These are phyloP conservation scores for Kalmusia sp. DNA, from an alignment of 2,329 filamentous ascomycete species.

Conservation along the genomic window DNA sequence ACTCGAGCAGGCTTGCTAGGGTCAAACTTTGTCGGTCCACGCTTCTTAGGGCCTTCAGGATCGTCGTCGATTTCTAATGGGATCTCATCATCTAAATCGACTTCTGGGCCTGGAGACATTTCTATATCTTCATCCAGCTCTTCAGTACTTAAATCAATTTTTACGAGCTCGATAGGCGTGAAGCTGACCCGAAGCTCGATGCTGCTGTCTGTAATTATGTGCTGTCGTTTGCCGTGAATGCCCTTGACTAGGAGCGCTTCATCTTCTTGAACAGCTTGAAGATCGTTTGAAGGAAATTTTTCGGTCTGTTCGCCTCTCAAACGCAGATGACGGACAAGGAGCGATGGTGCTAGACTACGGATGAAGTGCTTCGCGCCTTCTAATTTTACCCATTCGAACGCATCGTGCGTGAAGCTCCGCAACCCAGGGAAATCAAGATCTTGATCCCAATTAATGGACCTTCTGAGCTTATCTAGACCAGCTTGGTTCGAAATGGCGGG, in stretches of 20 bases:
- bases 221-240: constrained; percentile 72
- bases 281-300: constrained; percentile 30
- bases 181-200: constrained; percentile 82
- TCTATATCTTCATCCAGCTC: constrained; percentile 71
- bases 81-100: constrained; percentile 43
- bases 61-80: constrained; percentile 40
- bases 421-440: constrained; percentile 71
- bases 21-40: constrained; percentile 63
- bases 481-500: constrained; percentile 76
- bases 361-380: constrained; percentile 86
- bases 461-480: constrained; percentile 62
- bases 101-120: constrained; percentile 23
- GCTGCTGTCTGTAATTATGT: constrained; percentile 76
- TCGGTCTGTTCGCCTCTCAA: constrained; percentile 38
- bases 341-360: constrained; percentile 75
- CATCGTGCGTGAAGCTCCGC: constrained; percentile 76
- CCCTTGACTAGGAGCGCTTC: constrained; percentile 66
- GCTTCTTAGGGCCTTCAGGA: constrained; percentile 49
- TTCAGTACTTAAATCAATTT: constrained; percentile 77
- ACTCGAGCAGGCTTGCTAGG: constrained; percentile 69
- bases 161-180: constrained; percentile 76
- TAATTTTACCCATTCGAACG: constrained; percentile 84
- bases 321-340: constrained; percentile 69
- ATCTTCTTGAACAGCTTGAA: constrained; percentile 52
- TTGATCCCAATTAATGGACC: constrained; percentile 66